Evolutionary conservation across 345 rosid genomes (phyloP).

Genomic region (Psidium friedrichsthalianum): DNA sequence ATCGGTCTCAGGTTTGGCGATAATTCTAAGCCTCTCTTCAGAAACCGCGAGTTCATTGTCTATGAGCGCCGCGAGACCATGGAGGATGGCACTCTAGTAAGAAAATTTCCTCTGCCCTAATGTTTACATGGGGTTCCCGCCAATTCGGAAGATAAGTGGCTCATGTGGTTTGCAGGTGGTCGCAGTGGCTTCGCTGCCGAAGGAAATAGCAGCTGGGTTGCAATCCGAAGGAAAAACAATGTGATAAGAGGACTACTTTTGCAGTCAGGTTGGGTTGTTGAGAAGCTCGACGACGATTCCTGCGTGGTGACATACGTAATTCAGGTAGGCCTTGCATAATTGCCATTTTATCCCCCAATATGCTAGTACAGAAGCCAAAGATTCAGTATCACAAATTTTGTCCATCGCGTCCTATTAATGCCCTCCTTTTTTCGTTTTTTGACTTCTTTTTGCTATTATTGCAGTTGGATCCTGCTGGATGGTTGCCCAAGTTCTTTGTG

Average conservation of each 20-base stretch:
- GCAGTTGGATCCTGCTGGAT: slow-evolving; percentile 89
- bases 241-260: slow-evolving; percentile 52
- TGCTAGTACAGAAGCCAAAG: neutral
- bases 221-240: slow-evolving; percentile 56
- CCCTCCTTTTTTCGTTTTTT: neutral
- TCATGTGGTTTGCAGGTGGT: slow-evolving; percentile 31
- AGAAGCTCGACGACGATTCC: slow-evolving; percentile 59
- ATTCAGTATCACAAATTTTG: neutral
- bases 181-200: slow-evolving; percentile 71
- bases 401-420: neutral
- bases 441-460: neutral
- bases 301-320: slow-evolving; percentile 71
- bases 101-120: neutral
- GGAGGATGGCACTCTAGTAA: slow-evolving; percentile 78
- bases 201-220: slow-evolving; percentile 70
- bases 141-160: neutral
- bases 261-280: slow-evolving; percentile 88
- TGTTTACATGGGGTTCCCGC: neutral
- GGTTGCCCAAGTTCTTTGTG: slow-evolving; percentile 74
- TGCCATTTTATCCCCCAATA: neutral
- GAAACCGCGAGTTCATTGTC: slow-evolving; percentile 72
- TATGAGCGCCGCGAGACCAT: slow-evolving; percentile 70
- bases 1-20: slow-evolving; percentile 59
- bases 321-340: slow-evolving; percentile 31
- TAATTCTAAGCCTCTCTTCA: slow-evolving; percentile 57